Conservation (phyloP, 768 basidiomycete genomes). For the Pleurotus cornucopiae region DNA sequence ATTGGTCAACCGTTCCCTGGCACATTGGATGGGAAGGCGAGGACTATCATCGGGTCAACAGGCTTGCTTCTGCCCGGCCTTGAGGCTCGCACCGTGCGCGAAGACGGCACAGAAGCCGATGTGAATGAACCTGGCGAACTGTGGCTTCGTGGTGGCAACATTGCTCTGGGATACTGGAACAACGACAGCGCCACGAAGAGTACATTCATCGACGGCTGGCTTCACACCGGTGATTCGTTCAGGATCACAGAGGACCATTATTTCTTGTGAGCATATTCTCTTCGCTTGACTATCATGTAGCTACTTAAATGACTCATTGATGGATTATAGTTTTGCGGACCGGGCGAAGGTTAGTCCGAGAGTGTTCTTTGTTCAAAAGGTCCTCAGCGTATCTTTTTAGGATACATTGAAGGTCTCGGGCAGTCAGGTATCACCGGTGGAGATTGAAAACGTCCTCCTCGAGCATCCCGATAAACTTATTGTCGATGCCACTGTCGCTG, state of each 20-base stretch:
- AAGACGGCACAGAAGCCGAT: conserved; percentile 52
- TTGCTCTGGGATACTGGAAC: conserved; percentile 69
- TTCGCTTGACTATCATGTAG: background rate
- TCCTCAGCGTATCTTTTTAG: conserved; percentile 23
- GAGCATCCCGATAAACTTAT: conserved; percentile 60
- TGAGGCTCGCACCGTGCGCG: conserved; percentile 57
- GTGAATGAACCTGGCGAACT: conserved; percentile 64
- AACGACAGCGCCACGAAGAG: conserved; percentile 62
- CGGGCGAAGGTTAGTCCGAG: conserved; percentile 55
- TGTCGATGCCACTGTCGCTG: conserved; percentile 65
- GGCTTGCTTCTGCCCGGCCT: conserved; percentile 63
- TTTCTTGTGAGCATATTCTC: conserved; percentile 52
- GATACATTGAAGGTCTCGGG: conserved; percentile 82
- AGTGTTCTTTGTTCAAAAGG: too few relatives aligned
- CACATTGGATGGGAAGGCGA: conserved; percentile 37
- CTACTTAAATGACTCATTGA: background rate
- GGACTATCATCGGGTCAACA: conserved; percentile 35
- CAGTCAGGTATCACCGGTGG: conserved; percentile 73
- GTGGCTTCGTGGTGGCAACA: conserved; percentile 48
- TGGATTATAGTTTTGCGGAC: conserved; percentile 56
- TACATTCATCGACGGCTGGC: conserved; percentile 71
- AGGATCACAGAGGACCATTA: conserved; percentile 53
- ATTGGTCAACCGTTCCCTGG: conserved; percentile 41
- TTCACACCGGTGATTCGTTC: conserved; percentile 72
- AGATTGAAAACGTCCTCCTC: conserved; percentile 67